Conservation (phyloP, 306 rosid species). For the Begonia fuchsioides region DNA sequence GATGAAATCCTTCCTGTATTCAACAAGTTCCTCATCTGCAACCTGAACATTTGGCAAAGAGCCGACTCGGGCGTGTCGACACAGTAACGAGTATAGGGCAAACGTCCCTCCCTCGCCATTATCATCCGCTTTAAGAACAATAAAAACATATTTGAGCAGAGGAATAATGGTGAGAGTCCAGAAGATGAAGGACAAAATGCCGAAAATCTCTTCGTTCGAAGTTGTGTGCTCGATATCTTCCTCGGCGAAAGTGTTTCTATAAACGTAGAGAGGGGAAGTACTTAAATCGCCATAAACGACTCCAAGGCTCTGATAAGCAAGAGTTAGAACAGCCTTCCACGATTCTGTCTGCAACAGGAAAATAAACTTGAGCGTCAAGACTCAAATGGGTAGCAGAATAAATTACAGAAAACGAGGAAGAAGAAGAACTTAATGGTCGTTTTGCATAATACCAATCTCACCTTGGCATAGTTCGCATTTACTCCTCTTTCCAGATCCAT, state of each 20-base stretch:
- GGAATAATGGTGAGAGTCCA: slow-evolving; percentile 86
- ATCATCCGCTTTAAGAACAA: slow-evolving; percentile 78
- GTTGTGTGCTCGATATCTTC: slow-evolving; percentile 46
- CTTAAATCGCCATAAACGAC: slow-evolving; percentile 96
- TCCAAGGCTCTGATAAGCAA: slow-evolving; percentile 94
- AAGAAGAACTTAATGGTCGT: slow-evolving; percentile 6
- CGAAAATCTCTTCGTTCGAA: slow-evolving; percentile 65
- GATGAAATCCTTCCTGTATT: slow-evolving; percentile 32
- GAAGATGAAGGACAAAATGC: slow-evolving; percentile 78
- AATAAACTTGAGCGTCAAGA: slow-evolving; percentile 9
- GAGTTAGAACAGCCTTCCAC: slow-evolving; percentile 64
- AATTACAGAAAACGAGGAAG: not conserved
- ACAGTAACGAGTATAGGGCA: slow-evolving; percentile 76
- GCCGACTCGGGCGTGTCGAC: slow-evolving; percentile 69
- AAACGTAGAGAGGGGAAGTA: slow-evolving; percentile 81
- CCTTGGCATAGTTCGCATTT: slow-evolving; percentile 37
- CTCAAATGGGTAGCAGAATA: slow-evolving; percentile 9
- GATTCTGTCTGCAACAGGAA: slow-evolving; percentile 39
- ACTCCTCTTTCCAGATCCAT: slow-evolving; percentile 75
- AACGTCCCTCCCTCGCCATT: slow-evolving; percentile 99
- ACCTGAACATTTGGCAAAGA: slow-evolving; percentile 59
- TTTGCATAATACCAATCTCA: slow-evolving; percentile 19
- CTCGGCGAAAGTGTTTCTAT: slow-evolving; percentile 62
- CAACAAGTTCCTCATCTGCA: slow-evolving; percentile 59
- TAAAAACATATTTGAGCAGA: slow-evolving; percentile 67